These are phyloP conservation scores for Fusarium irregulare DNA, from an alignment of 2,329 filamentous ascomycete genomes.

Conservation along the genomic window DNA sequence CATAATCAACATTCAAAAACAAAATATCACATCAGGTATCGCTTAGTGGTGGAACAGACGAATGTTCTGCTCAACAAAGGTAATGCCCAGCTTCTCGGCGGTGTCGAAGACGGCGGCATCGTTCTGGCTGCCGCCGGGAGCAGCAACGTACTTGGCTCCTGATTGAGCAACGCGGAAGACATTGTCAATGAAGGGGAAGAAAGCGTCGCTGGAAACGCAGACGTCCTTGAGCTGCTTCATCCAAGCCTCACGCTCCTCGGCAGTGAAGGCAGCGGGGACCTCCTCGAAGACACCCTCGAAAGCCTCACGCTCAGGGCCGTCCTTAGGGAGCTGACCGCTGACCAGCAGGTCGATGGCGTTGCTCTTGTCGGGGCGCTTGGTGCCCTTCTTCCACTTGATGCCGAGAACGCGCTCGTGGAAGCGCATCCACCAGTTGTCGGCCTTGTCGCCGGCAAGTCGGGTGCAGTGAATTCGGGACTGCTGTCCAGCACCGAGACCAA, in stretches of 20 bases:
- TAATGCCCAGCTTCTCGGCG: slow-evolving; percentile 90
- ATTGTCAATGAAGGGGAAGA: slow-evolving; percentile 99
- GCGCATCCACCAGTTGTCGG: slow-evolving; percentile 99
- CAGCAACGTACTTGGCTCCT: slow-evolving; percentile 95
- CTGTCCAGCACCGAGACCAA: slow-evolving; percentile 95
- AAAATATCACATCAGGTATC: slow-evolving; percentile 32
- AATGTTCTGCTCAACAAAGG: slow-evolving; percentile 94
- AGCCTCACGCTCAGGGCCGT: slow-evolving; percentile 83
- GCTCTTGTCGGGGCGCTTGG: slow-evolving; percentile 96
- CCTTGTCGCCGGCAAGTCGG: slow-evolving; percentile 95
- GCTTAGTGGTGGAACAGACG: slow-evolving; percentile 56
- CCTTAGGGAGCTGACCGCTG: slow-evolving; percentile 86
- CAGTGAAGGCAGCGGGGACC: slow-evolving; percentile 83
- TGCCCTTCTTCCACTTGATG: slow-evolving; percentile 97
- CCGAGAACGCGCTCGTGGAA: slow-evolving; percentile 90
- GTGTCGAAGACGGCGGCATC: slow-evolving; percentile 85
- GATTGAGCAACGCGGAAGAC: slow-evolving; percentile 91
- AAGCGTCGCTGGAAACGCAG: slow-evolving; percentile 92
- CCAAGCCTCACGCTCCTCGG: slow-evolving; percentile 88
- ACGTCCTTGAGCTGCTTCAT: slow-evolving; percentile 83
- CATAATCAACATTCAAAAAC: slow-evolving; percentile 2
- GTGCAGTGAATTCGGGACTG: slow-evolving; percentile 99
- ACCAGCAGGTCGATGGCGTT: slow-evolving; percentile 97
- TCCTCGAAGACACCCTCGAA: slow-evolving; percentile 93
- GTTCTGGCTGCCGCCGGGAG: slow-evolving; percentile 90